Evolutionary conservation across 495 filamentous ascomycete genomes (phyloP), one percentile per base, ranked within the genome.

Genomic region (Neurospora cerealis): DNA sequence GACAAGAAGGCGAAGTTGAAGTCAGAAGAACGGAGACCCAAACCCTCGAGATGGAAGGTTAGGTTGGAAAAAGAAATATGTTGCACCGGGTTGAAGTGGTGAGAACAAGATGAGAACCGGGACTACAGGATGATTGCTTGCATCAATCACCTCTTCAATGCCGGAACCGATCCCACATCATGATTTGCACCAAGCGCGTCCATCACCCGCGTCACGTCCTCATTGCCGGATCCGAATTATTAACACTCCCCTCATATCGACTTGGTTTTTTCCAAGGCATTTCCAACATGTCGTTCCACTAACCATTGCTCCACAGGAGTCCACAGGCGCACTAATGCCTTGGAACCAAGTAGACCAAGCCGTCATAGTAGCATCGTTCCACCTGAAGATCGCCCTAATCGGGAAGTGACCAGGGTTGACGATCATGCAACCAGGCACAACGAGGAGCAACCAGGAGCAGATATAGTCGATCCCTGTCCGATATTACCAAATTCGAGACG

Each of bases 211-310:
- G 8, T 38, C 37, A 1, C 21, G 46, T 13, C 46, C 1, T 4
- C 21, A 54, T 54, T 54, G 21, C 46, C 44, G 4, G 13, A n/a
- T n/a, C n/a, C n/a, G n/a, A n/a, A n/a, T n/a, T n/a, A n/a, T n/a
- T n/a, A n/a, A n/a, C n/a, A n/a, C n/a, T n/a, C n/a, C n/a, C n/a
- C n/a, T n/a, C n/a, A n/a, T n/a, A n/a, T n/a, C n/a, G n/a, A n/a
- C n/a, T n/a, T n/a, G n/a, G 78, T 74, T 40, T 15, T 28, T 78
- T 78, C 78, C 78, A 78, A 79, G 76, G 75, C 66, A 78, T 0
- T 15, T 17, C n/a, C 13, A 60, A 0, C 32, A n/a, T 11, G n/a
- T 28, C 71, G 39, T 9, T 72, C 17, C 42, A 36, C 28, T 4
- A 48, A 48, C 42, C 32, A 13, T 13, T 9, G 10, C 70, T 21